A percentile compares a stretch with the other conserved stretches of the same genome.
phyloP scores from a whole-genome alignment of 352 stramenopile genomes.

The Pythium periplocum region DNA sequence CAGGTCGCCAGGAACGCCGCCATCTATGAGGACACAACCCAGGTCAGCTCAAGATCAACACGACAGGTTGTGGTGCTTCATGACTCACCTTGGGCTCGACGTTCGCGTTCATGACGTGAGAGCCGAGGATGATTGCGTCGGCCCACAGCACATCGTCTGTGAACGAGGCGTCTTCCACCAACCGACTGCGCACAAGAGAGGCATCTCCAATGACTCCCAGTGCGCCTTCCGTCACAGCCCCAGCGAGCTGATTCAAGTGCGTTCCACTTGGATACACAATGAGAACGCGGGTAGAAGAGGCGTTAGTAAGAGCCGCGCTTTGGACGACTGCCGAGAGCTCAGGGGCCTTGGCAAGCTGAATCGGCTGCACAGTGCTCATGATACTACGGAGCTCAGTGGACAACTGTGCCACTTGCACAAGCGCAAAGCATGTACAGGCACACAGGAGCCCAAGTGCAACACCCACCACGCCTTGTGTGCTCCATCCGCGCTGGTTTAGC shows the following conservation, averaged over 20 bases:
- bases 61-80: neutral
- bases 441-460: too few species aligned
- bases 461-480: too few species aligned
- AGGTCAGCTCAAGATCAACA: neutral
- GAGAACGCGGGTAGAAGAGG: slow-evolving; percentile 34
- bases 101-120: slow-evolving; percentile 85
- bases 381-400: too few species aligned
- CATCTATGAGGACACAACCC: slow-evolving; percentile 28
- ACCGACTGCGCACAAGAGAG: slow-evolving; percentile 43
- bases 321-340: too few species aligned
- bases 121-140: slow-evolving; percentile 79
- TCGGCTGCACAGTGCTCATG: too few species aligned
- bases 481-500: too few species aligned
- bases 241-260: slow-evolving; percentile 67
- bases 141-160: slow-evolving; percentile 74
- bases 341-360: too few species aligned
- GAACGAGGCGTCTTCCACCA: slow-evolving; percentile 65
- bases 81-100: slow-evolving; percentile 69
- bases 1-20: slow-evolving; percentile 66
- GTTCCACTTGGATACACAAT: slow-evolving; percentile 69
- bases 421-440: too few species aligned
- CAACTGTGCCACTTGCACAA: too few species aligned
- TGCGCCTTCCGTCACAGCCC: slow-evolving; percentile 50
- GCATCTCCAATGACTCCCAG: slow-evolving; percentile 25
- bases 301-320: too few species aligned